Evolutionary conservation across 2,329 filamentous ascomycete species (phyloP).

Genomic region (Fusarium nematophilum): DNA sequence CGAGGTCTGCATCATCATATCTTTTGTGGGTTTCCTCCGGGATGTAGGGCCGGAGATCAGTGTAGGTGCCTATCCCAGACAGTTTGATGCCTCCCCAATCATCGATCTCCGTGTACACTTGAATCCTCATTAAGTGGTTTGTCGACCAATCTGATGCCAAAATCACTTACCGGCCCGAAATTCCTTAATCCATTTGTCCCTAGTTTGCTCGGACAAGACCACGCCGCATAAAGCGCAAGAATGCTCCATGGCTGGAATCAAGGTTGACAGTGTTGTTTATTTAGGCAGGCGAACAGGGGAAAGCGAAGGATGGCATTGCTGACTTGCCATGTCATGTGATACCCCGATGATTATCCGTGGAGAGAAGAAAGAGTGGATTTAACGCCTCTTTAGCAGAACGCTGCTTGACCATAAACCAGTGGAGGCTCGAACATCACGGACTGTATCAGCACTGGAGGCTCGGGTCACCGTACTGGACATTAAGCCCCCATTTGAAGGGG

Average conservation of each 20-base stretch:
- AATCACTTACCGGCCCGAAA: not conserved
- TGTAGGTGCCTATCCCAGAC: not conserved
- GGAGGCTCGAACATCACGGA: too few relatives aligned
- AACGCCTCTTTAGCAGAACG: too few relatives aligned
- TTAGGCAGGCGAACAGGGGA: too few relatives aligned
- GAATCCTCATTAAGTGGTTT: not conserved
- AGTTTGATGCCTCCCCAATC: not conserved
- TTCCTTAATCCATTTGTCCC: not conserved
- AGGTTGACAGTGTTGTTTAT: too few relatives aligned
- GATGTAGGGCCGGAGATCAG: not conserved
- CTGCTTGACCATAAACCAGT: too few relatives aligned
- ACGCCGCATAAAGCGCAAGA: constrained; percentile 2
- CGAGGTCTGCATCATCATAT: constrained; percentile 7
- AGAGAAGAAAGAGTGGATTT: too few relatives aligned
- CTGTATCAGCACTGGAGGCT: too few relatives aligned
- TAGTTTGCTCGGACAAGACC: not conserved
- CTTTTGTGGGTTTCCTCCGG: not conserved
- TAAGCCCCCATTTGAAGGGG: too few relatives aligned
- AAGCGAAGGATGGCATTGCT: too few relatives aligned
- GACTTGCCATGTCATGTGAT: too few relatives aligned
- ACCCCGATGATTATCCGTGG: too few relatives aligned
- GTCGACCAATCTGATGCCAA: not conserved
- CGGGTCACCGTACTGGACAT: too few relatives aligned
- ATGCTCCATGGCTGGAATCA: not conserved
- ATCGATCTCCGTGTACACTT: not conserved